These are phyloP conservation scores for Decorospora gaudefroyi DNA, from an alignment of 2,329 filamentous ascomycete genomes.

Conservation along the genomic window DNA sequence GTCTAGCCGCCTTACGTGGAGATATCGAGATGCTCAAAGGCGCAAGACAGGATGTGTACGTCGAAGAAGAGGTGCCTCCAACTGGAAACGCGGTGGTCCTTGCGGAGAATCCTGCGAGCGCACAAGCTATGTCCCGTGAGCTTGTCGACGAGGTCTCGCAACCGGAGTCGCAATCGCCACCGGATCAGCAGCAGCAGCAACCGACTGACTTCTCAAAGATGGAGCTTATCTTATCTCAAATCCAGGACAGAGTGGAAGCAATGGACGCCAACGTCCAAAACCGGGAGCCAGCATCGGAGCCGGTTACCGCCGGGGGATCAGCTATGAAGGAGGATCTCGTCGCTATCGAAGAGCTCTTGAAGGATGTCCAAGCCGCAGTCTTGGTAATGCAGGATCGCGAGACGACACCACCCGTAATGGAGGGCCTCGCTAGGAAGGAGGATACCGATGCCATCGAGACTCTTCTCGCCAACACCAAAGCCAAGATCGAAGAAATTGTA, in stretches of 20 bases:
- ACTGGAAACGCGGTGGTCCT: conserved; percentile 57
- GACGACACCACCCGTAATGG: conserved; percentile 31
- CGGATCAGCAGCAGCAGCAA: conserved; percentile 47
- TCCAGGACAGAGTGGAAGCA: conserved; percentile 81
- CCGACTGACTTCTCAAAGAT: conserved; percentile 75
- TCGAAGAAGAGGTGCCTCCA: conserved; percentile 46
- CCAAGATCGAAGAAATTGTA: conserved; percentile 78
- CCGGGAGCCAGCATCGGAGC: conserved; percentile 48
- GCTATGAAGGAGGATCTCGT: conserved; percentile 58
- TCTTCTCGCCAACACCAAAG: conserved; percentile 85
- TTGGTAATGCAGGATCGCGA: conserved; percentile 39
- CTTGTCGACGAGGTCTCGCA: conserved; percentile 45
- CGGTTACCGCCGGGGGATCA: conserved; percentile 42
- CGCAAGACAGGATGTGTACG: conserved; percentile 23
- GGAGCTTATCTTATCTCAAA: conserved; percentile 78
- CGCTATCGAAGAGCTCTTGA: conserved; percentile 52
- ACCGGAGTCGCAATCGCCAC: conserved; percentile 42
- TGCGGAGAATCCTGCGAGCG: conserved; percentile 54
- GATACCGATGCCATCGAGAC: conserved; percentile 91
- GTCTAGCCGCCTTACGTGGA: conserved; percentile 71
- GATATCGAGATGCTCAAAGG: conserved; percentile 82
- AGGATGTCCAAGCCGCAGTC: conserved; percentile 65
- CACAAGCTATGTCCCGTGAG: conserved; percentile 49
- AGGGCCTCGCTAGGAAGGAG: conserved; percentile 70
- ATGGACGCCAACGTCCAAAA: conserved; percentile 62